Conservation (phyloP, 1,284 basidiomycete genomes). For the Mixia osmundae region DNA sequence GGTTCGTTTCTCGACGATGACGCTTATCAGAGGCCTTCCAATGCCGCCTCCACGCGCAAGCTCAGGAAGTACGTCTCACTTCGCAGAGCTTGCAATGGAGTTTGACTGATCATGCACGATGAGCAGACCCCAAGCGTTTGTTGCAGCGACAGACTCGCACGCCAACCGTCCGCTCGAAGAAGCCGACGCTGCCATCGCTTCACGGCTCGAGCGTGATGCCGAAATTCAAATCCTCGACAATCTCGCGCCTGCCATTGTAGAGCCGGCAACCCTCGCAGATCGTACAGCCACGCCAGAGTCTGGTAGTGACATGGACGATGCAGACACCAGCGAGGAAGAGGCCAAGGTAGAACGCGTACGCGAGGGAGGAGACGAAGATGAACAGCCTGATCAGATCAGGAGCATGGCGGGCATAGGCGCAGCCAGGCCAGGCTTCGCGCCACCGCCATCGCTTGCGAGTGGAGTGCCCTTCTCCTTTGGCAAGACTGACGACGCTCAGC, state of each 20-base stretch:
- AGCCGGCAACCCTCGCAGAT: background rate
- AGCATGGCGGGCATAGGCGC: background rate
- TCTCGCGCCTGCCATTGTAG: background rate
- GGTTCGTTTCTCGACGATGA: too few relatives aligned
- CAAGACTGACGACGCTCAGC: background rate
- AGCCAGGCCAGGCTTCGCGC: background rate
- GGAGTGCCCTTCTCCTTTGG: background rate
- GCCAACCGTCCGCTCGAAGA: background rate
- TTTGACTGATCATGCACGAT: too few relatives aligned
- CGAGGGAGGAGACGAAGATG: background rate
- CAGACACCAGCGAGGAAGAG: too few relatives aligned
- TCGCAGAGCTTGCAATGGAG: too few relatives aligned
- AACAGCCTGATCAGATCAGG: background rate
- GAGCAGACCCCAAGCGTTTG: background rate
- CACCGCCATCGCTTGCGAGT: background rate
- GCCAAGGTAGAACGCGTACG: background rate
- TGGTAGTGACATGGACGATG: background rate
- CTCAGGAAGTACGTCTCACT: too few relatives aligned
- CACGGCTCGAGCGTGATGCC: too few relatives aligned
- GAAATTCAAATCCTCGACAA: too few relatives aligned
- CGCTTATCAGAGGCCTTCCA: too few relatives aligned
- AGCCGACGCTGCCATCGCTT: too few relatives aligned
- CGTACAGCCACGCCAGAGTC: background rate
- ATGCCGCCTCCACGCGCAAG: too few relatives aligned
- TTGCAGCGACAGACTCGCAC: background rate